phyloP scores from a whole-genome alignment of 163 green algal genomes.

The Scenedesmus sp. region DNA sequence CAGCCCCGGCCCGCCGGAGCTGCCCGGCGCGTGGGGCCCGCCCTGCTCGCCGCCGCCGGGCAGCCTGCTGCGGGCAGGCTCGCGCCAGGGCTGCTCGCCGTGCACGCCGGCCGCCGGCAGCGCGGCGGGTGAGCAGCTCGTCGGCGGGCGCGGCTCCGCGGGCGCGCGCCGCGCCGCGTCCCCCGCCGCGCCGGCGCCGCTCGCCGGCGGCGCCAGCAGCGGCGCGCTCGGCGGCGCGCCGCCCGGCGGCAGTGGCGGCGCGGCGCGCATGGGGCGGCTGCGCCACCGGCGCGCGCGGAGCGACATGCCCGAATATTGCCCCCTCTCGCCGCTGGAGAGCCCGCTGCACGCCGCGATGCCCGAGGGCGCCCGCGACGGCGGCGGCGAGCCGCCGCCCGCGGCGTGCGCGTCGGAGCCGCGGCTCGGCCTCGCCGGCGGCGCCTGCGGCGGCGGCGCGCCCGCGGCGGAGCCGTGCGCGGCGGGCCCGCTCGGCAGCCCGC shows the following conservation, averaged over 20 bases:
- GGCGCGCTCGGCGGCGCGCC: not conserved
- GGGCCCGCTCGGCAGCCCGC: conserved; percentile 23
- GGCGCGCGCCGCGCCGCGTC: too few species aligned
- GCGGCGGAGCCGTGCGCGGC: not conserved
- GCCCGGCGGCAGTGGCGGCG: not conserved
- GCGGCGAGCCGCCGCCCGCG: not conserved
- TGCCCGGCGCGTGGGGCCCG: too few species aligned
- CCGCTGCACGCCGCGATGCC: conserved; percentile 35
- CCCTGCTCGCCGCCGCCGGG: too few species aligned
- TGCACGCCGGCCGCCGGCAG: too few species aligned
- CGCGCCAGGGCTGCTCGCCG: too few species aligned
- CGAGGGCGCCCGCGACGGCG: not conserved
- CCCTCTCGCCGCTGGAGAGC: conserved; percentile 22
- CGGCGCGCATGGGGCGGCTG: conserved; percentile 26
- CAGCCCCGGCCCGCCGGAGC: too few species aligned
- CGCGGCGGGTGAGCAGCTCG: too few species aligned
- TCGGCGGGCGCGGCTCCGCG: too few species aligned
- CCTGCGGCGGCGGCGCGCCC: not conserved
- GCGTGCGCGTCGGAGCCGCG: not conserved
- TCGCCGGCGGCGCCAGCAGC: not conserved
- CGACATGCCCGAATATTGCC: conserved; percentile 35
- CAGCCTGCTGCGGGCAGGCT: too few species aligned
- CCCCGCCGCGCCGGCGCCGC: too few species aligned
- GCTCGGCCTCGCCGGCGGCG: not conserved
- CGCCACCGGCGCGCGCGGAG: conserved; percentile 14